Conservation (phyloP, 2,329 filamentous ascomycete species). For the Xylaria sp. region DNA sequence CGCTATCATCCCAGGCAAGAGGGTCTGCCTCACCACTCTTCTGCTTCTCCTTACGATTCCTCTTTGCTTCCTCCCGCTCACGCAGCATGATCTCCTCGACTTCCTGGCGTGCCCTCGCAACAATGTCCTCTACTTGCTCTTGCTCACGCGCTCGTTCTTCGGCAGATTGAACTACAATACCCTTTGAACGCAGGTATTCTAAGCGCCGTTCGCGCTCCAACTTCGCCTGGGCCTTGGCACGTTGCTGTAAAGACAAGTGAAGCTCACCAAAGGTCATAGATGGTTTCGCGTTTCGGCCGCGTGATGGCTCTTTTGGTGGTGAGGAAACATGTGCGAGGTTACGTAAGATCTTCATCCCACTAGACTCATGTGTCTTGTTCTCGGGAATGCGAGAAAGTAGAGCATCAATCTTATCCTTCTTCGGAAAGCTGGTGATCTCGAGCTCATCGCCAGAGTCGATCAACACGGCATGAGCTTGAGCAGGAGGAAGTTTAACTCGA, state of each 20-base stretch:
- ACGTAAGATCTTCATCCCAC: slow-evolving; percentile 74
- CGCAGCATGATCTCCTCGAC: slow-evolving; percentile 80
- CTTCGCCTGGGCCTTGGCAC: slow-evolving; percentile 82
- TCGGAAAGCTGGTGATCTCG: slow-evolving; percentile 63
- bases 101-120: slow-evolving; percentile 84
- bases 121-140: slow-evolving; percentile 85
- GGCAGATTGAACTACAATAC: slow-evolving; percentile 81
- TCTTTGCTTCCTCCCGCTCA: slow-evolving; percentile 79
- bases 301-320: slow-evolving; percentile 63
- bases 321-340: slow-evolving; percentile 78
- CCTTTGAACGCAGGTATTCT: slow-evolving; percentile 79
- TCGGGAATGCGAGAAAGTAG: slow-evolving; percentile 76
- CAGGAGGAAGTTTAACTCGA: slow-evolving; percentile 60
- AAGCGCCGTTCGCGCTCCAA: slow-evolving; percentile 80
- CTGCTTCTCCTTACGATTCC: slow-evolving; percentile 61
- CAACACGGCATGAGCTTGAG: slow-evolving; percentile 53
- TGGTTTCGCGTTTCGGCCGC: slow-evolving; percentile 56
- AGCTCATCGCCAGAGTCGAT: slow-evolving; percentile 69
- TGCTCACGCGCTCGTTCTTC: slow-evolving; percentile 88
- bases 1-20: slow-evolving; percentile 66
- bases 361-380: slow-evolving; percentile 70
- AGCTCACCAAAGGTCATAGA: slow-evolving; percentile 77
- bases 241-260: slow-evolving; percentile 72
- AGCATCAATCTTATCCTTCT: slow-evolving; percentile 64
- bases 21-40: slow-evolving; percentile 59